Percentiles rank a stretch among this genome's conserved stretches.
These are phyloP conservation scores for Trifolium dubium DNA, from an alignment of 306 rosid genomes.

Conservation along the genomic window DNA sequence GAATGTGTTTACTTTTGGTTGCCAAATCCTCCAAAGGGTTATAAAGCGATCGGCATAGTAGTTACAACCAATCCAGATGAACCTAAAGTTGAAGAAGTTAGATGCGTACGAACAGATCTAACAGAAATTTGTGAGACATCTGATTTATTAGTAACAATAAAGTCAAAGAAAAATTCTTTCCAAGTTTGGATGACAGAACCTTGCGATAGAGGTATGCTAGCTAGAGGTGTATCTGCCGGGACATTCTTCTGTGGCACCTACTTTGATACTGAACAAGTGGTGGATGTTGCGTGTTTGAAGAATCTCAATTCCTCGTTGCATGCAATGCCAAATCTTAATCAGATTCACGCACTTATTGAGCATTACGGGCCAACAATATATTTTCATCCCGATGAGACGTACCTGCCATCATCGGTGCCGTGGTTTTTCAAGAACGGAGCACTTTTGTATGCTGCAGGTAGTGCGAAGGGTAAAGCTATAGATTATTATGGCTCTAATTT, in stretches of 20 bases:
- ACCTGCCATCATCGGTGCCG: constrained; percentile 90
- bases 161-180: constrained; percentile 53
- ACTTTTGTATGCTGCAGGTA: constrained; percentile 51
- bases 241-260: constrained; percentile 68
- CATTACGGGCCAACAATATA: constrained; percentile 91
- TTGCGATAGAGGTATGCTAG: constrained; percentile 66
- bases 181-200: constrained; percentile 78
- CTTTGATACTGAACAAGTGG: constrained; percentile 50
- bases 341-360: constrained; percentile 77
- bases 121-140: constrained; percentile 77
- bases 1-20: constrained; percentile 80
- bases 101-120: constrained; percentile 80
- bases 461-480: constrained; percentile 37
- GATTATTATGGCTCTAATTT: constrained; percentile 69
- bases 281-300: constrained; percentile 74
- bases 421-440: constrained; percentile 93
- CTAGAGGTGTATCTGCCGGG: constrained; percentile 76
- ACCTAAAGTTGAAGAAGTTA: constrained; percentile 65
- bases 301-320: constrained; percentile 58
- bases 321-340: constrained; percentile 82
- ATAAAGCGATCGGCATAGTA: constrained; percentile 76
- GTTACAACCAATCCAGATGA: constrained; percentile 63
- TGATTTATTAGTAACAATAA: constrained; percentile 47
- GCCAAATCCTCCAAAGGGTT: constrained; percentile 86
- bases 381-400: constrained; percentile 84